Base-by-base conservation (phyloP, 2,329 filamentous ascomycete genomes). In the Pezicula carpinea region DNA sequence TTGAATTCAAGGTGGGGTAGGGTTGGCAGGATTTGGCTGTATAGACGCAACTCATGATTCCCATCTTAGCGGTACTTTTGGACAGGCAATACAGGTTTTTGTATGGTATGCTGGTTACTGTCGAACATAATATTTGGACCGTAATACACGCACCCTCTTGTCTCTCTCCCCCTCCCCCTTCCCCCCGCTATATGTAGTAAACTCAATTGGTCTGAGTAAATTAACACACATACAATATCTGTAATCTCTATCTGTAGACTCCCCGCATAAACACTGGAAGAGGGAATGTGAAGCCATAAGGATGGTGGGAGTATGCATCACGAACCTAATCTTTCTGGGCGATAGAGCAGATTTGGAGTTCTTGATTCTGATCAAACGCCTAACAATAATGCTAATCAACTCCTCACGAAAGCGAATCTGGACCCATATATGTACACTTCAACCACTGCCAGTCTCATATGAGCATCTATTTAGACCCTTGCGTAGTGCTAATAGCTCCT, bases 401-500 rank as follows among this genome's bases (percentile, higher is more conserved):
- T 44, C 43, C 43, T 34, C 33, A 19, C 18, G 29, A 40, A 38
- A 38, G 33, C 23, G 14, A 26, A 50, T 36, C 40, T 15, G 11
- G 39, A 44, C 38, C 39, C 34, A 38, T 44, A 35, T 21, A 43
- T 32, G 40, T 17, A 32, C 38, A 41, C 10, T 29, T 10, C 15
- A 17, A 38, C 21, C 35, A 19, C 1, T 38, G 5, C 35, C 13
- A 17, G 15, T 17, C 26, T 21, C n/a, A n/a, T n/a, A n/a, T n/a
- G n/a, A n/a, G n/a, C n/a, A n/a, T 33, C 32, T 50, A 53, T 46
- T 53, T 56, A 23, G 48, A 48, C 7, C 39, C 48, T 38, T 43
- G 50, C 17, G 53, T 53, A 23, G 52, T 51, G 10, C 52, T 59
- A 41, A 55, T 55, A 36, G 56, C 48, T 43, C 57, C 57, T 46